phyloP scores from a whole-genome alignment of 2,329 filamentous ascomycete species.

The Thielaviopsis punctulata region DNA sequence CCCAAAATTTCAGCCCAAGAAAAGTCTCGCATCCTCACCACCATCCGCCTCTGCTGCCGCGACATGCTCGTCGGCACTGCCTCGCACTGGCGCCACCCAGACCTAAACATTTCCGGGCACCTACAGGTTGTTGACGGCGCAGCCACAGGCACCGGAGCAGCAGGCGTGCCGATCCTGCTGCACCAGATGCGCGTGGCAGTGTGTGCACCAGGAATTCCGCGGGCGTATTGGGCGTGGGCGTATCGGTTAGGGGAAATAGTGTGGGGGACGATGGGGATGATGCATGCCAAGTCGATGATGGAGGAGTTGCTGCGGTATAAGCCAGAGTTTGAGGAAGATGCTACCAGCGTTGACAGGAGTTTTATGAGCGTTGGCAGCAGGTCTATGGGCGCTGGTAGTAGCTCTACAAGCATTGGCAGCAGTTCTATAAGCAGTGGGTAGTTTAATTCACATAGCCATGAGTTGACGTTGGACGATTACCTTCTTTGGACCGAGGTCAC shows the following conservation, averaged over 20 bases:
- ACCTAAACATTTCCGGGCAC: neutral
- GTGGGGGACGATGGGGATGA: constrained; percentile 34
- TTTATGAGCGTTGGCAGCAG: no score
- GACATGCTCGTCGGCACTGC: constrained; percentile 30
- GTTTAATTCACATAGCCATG: no score
- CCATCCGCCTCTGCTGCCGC: constrained; percentile 23
- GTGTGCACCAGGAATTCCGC: constrained; percentile 28
- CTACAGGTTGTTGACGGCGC: constrained; percentile 18
- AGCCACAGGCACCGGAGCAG: constrained; percentile 27
- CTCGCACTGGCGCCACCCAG: constrained; percentile 34
- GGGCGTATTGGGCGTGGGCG: constrained; percentile 27
- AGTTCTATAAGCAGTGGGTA: no score
- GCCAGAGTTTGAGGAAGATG: no score
- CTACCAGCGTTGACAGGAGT: no score
- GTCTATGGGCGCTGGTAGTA: no score
- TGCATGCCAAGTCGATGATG: constrained; percentile 28
- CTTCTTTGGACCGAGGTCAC: no score
- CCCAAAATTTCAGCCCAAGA: constrained; percentile 20
- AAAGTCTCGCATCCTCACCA: constrained; percentile 19
- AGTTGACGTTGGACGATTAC: no score
- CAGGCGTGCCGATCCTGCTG: constrained; percentile 29
- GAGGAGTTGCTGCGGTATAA: constrained; percentile 14
- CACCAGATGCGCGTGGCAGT: constrained; percentile 31
- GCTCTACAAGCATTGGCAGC: no score
- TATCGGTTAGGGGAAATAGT: constrained; percentile 29